These are phyloP conservation scores for Secale cereale DNA, from an alignment of 176 grass and related monocot species.

Conservation along the genomic window DNA sequence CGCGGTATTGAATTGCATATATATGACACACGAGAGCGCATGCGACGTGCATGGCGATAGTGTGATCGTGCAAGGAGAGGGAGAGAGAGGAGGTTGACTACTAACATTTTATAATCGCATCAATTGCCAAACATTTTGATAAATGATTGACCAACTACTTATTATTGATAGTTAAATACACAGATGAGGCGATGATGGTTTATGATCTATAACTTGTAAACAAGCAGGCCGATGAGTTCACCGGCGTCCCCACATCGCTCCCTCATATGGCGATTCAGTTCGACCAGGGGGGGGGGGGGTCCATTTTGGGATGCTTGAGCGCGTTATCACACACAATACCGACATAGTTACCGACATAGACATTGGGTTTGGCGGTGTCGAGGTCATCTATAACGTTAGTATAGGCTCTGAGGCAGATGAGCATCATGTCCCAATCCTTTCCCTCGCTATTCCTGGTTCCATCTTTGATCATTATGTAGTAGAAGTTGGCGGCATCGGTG, in stretches of 20 bases:
- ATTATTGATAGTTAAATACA: too few species aligned
- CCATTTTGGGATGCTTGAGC: neutral
- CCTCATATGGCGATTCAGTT: neutral
- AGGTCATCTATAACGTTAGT: neutral
- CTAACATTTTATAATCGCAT: too few species aligned
- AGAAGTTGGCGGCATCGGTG: neutral
- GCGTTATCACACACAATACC: neutral
- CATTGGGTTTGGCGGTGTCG: neutral
- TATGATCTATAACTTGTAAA: neutral
- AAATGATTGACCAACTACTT: too few species aligned
- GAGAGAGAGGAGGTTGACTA: too few species aligned
- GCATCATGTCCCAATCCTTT: neutral
- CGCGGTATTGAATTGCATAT: too few species aligned
- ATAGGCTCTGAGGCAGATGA: neutral
- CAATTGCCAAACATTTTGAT: too few species aligned
- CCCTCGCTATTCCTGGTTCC: neutral
- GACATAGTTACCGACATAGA: neutral
- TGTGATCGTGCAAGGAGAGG: too few species aligned
- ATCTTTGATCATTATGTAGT: neutral
- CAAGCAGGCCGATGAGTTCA: neutral
- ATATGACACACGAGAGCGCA: too few species aligned
- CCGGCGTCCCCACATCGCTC: neutral
- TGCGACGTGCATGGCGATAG: too few species aligned
- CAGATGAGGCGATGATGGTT: too few species aligned
- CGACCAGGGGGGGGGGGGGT: neutral